These are phyloP conservation scores for Serendipita vermifera DNA, from an alignment of 768 basidiomycete species.

Conservation along the genomic window DNA sequence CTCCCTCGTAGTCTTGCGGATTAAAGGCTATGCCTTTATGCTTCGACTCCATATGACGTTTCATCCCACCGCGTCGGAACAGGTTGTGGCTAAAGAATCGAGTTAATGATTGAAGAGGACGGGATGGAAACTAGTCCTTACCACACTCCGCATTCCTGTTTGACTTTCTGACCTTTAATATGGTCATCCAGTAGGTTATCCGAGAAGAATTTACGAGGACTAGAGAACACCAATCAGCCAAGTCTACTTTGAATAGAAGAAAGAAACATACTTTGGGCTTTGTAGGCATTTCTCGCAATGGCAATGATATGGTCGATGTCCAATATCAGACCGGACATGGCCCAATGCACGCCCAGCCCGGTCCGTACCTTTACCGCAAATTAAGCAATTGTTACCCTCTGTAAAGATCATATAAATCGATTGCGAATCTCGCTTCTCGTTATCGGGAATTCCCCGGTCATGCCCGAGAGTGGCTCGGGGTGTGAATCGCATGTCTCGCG, in stretches of 20 bases:
- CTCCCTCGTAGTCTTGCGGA: too few relatives aligned
- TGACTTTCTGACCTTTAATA: background rate
- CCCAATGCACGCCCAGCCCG: background rate
- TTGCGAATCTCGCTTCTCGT: background rate
- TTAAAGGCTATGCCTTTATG: background rate
- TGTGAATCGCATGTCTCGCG: background rate
- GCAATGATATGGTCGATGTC: background rate
- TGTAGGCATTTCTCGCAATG: background rate
- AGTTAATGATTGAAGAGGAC: background rate
- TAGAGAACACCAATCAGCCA: background rate
- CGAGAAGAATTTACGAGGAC: constrained; percentile 7
- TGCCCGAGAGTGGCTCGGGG: background rate
- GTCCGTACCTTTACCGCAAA: constrained; percentile 4
- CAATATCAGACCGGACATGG: constrained; percentile 4
- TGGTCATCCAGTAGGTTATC: constrained; percentile 8
- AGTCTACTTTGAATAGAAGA: background rate
- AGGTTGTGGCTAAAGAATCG: background rate
- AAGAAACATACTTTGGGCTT: background rate
- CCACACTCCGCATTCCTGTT: background rate
- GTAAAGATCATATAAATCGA: constrained; percentile 8
- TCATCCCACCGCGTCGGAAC: constrained; percentile 4
- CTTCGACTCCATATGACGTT: constrained; percentile 7
- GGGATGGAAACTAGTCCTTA: background rate
- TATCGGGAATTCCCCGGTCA: too few relatives aligned
- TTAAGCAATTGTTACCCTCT: background rate